Conservation (phyloP, 2,329 filamentous ascomycete species). For the Fusarium robinianum region DNA sequence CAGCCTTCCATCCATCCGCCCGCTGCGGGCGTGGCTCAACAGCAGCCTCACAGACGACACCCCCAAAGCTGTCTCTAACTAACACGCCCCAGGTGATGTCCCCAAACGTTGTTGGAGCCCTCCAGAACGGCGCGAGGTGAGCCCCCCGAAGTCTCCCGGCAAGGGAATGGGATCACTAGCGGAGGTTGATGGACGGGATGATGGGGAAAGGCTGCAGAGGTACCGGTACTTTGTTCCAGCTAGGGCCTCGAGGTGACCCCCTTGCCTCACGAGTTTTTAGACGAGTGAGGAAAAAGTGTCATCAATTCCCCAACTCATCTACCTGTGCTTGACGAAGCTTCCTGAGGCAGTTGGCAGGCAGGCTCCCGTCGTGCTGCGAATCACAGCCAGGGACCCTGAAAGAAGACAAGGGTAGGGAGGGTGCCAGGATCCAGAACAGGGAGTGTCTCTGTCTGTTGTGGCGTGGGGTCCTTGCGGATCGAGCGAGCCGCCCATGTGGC, state of each 20-base stretch:
- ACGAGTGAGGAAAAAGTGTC: too few relatives aligned
- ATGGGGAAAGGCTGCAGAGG: conserved; percentile 16
- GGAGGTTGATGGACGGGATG: conserved; percentile 8
- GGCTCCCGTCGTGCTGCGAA: too few relatives aligned
- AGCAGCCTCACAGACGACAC: conserved; percentile 32
- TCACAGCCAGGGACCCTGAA: too few relatives aligned
- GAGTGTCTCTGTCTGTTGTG: conserved; percentile 22
- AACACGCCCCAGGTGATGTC: conserved; percentile 9
- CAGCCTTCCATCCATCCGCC: conserved; percentile 34
- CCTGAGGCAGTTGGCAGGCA: too few relatives aligned
- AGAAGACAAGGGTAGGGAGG: too few relatives aligned
- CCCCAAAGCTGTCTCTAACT: conserved; percentile 13
- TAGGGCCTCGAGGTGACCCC: too few relatives aligned
- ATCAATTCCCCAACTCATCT: too few relatives aligned
- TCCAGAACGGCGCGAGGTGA: conserved; percentile 15
- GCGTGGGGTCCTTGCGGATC: conserved; percentile 37
- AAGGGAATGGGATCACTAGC: too few relatives aligned
- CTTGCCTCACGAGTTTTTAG: too few relatives aligned
- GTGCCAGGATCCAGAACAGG: conserved; percentile 32
- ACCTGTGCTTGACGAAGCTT: too few relatives aligned
- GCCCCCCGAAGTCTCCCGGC: conserved; percentile 36
- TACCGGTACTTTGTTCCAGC: conserved; percentile 31
- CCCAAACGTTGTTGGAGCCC: conserved; percentile 21
- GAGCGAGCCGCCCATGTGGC: conserved; percentile 36
- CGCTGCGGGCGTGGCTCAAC: conserved; percentile 34